Evolutionary conservation across 805 yeast genomes (phyloP).

Genomic region (Zygotorulaspora sp.): DNA sequence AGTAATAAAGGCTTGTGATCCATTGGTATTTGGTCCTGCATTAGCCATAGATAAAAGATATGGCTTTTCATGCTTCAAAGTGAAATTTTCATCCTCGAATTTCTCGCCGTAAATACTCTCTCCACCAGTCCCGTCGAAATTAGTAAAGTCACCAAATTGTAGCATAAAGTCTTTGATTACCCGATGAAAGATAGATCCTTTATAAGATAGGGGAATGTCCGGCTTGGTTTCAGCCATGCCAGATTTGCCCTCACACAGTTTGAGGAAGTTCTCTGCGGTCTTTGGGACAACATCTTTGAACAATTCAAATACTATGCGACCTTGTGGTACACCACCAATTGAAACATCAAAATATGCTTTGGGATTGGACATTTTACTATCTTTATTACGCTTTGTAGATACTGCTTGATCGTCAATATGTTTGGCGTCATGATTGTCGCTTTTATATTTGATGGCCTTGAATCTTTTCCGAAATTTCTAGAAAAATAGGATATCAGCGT

Average conservation of each 20-base stretch:
- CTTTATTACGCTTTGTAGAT: background rate
- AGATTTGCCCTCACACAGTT: conserved; percentile 80
- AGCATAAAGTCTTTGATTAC: conserved; percentile 86
- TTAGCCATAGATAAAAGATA: conserved; percentile 94
- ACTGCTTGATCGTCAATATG: too few species aligned
- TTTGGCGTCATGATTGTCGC: too few species aligned
- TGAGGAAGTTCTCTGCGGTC: conserved; percentile 86
- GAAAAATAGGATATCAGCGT: too few species aligned
- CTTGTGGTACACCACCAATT: conserved; percentile 62
- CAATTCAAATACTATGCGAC: conserved; percentile 76
- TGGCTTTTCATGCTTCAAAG: conserved; percentile 71
- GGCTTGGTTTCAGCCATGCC: conserved; percentile 41
- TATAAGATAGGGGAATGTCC: conserved; percentile 58
- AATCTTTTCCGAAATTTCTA: too few species aligned
- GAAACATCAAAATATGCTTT: conserved; percentile 76
- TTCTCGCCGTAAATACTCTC: conserved; percentile 80
- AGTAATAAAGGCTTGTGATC: conserved; percentile 92
- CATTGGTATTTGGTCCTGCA: conserved; percentile 93
- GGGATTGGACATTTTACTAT: conserved; percentile 32
- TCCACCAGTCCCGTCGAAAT: conserved; percentile 71
- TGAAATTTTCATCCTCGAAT: conserved; percentile 87
- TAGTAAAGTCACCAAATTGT: conserved; percentile 93
- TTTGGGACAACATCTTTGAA: conserved; percentile 72
- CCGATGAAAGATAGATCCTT: conserved; percentile 88
- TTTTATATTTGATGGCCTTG: too few species aligned